Conservation (phyloP, 2,329 filamentous ascomycete genomes). For the Sporothrix inflata region DNA sequence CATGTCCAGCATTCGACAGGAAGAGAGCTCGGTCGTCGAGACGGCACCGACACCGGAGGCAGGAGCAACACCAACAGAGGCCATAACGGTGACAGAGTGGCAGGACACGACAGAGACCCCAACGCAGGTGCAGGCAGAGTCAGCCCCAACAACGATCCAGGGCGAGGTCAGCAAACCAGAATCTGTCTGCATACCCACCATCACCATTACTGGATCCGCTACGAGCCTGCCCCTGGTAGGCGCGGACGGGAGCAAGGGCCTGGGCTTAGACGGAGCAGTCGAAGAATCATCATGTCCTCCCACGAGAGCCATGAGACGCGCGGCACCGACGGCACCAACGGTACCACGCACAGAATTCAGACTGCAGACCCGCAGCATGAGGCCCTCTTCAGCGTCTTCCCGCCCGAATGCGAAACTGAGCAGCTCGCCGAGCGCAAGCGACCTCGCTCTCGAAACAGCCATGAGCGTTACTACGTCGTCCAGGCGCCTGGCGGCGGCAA, state of each 20-base stretch:
- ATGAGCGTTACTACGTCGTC: slow-evolving; percentile 34
- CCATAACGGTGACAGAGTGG: not conserved
- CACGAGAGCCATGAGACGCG: not conserved
- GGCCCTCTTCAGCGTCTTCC: slow-evolving; percentile 35
- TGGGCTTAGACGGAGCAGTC: not conserved
- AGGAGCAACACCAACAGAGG: not conserved
- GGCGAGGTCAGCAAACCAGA: slow-evolving; percentile 16
- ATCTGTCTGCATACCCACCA: slow-evolving; percentile 63
- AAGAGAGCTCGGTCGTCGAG: not conserved
- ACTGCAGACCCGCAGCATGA: slow-evolving; percentile 27
- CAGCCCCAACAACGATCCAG: not conserved
- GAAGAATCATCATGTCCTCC: slow-evolving; percentile 18
- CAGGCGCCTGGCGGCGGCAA: slow-evolving; percentile 31
- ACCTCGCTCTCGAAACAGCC: slow-evolving; percentile 35
- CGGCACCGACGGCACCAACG: no score
- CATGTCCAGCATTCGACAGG: not conserved
- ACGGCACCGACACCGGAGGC: not conserved
- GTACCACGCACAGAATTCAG: slow-evolving; percentile 6
- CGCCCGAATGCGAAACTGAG: slow-evolving; percentile 38
- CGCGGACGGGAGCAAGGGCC: slow-evolving; percentile 4
- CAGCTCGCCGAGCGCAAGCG: slow-evolving; percentile 38
- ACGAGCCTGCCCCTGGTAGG: slow-evolving; percentile 34
- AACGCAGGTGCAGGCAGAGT: not conserved
- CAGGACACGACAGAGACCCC: not conserved
- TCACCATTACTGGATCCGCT: slow-evolving; percentile 62